Percentiles rank a stretch among this genome's conserved stretches.
Evolutionary conservation across 306 rosid genomes (phyloP).

Genomic region (Benincasa hispida): DNA sequence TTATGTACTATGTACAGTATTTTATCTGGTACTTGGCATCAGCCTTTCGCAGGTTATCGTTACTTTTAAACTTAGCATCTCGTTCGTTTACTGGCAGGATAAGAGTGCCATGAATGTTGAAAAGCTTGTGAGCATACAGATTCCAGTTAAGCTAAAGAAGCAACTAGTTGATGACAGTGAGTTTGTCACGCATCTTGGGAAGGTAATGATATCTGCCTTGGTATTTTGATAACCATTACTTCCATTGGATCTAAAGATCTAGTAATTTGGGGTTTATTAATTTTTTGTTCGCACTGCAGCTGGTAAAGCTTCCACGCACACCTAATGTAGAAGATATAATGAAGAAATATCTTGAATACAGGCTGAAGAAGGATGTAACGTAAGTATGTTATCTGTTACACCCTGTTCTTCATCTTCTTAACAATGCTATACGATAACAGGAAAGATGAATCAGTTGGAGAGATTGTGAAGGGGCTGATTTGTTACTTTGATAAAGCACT

Average conservation of each 20-base stretch:
- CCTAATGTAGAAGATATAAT: slow-evolving; percentile 71
- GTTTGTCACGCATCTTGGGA: slow-evolving; percentile 64
- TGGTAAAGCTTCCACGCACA: slow-evolving; percentile 77
- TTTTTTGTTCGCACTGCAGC: slow-evolving; percentile 38
- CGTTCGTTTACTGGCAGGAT: slow-evolving; percentile 28
- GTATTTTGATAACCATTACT: not conserved
- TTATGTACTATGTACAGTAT: not conserved
- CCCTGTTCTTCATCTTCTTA: not conserved
- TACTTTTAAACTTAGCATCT: not conserved
- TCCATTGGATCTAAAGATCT: not conserved
- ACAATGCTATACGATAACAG: slow-evolving; percentile 20
- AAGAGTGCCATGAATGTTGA: slow-evolving; percentile 21
- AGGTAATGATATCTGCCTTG: slow-evolving; percentile 33
- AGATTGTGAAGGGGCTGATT: slow-evolving; percentile 53
- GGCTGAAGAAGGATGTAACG: slow-evolving; percentile 50
- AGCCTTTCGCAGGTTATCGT: not conserved
- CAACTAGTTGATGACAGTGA: slow-evolving; percentile 81
- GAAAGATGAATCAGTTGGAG: slow-evolving; percentile 41
- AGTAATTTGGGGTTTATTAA: not conserved
- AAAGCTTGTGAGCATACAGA: slow-evolving; percentile 51
- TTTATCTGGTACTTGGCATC: not conserved
- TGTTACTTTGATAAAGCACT: slow-evolving; percentile 80
- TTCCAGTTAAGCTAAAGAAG: slow-evolving; percentile 57
- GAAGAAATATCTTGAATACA: slow-evolving; percentile 53
- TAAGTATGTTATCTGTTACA: slow-evolving; percentile 29